phyloP scores from a whole-genome alignment of 495 filamentous ascomycete genomes.

The Aspergillus bridgeri region DNA sequence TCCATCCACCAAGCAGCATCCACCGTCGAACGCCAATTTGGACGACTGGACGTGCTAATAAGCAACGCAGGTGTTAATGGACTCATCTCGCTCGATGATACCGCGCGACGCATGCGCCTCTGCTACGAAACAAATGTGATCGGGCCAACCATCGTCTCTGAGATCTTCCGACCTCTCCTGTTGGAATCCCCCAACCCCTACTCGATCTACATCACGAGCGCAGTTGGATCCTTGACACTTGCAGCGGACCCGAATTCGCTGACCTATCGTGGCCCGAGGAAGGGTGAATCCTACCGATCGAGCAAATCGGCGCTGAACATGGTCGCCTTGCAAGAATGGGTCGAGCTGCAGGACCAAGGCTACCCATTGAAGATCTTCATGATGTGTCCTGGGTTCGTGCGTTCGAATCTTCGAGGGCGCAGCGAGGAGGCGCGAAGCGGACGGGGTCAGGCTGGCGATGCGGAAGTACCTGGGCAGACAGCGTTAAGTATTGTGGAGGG shows the following conservation, averaged over 20 bases:
- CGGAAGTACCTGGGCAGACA: background rate
- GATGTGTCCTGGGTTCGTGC: background rate
- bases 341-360: background rate
- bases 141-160: background rate
- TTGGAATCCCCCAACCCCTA: background rate
- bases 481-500: background rate
- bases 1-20: background rate
- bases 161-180: background rate
- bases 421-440: background rate
- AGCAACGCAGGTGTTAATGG: background rate
- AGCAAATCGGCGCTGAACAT: conserved; percentile 1
- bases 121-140: background rate
- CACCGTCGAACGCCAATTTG: background rate
- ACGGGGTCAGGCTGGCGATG: background rate
- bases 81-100: background rate
- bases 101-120: background rate
- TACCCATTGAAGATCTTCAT: background rate
- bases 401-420: background rate
- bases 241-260: background rate
- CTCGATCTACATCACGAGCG: background rate
- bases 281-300: background rate
- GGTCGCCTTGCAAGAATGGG: background rate
- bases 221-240: background rate
- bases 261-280: background rate
- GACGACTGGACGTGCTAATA: background rate